Base-by-base conservation (phyloP, 148 eudicot species). In the Silene conica region DNA sequence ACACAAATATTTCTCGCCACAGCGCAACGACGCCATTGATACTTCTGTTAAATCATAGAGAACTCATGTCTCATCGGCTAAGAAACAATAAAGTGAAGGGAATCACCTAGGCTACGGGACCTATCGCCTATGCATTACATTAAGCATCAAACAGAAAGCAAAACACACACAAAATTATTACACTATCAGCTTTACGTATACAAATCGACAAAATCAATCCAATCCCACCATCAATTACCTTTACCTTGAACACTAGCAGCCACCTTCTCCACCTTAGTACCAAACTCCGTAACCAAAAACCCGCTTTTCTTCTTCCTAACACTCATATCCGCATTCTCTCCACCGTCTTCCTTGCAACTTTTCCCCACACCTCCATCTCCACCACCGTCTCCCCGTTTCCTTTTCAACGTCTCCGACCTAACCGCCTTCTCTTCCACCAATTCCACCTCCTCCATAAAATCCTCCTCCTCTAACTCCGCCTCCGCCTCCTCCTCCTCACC, bases 231-330 rank as follows among this genome's bases (percentile, higher is more conserved):
- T 56, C 71, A 85, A 85, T 83, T 85, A 92, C 96, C 76, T 60
- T 83, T 85, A 92, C 96, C 76, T 60, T 77, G 74, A 66, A 54
- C 80, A 70, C 70, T 74, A 22, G 65, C 68, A 69, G 73, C 63
- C 34, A 73, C 68, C 73, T 79, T 86, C 50, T 16, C 77, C 72
- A 67, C 28, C 64, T 85, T 86, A 43, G 52, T 72, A 62, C 76
- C 82, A 19, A 43, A 43, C 15, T 63, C 84, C 63, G 79, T 76
- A 23, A 62, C 56, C 54, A 70, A 64, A 69, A 64, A 80, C 71
- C 73, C 84, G 31, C 21, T 74, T 70, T 85, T 90, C 72, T 79
- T 82, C 84, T 90, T 92, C 82, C 85, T 91, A 19, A 18, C 22
- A 67, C 57, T 71, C 38, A 70, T 34, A 70, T 41, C 71, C 21